These are phyloP conservation scores for Chalciporus sp. DNA, from an alignment of 1,284 basidiomycete species.

Conservation along the genomic window DNA sequence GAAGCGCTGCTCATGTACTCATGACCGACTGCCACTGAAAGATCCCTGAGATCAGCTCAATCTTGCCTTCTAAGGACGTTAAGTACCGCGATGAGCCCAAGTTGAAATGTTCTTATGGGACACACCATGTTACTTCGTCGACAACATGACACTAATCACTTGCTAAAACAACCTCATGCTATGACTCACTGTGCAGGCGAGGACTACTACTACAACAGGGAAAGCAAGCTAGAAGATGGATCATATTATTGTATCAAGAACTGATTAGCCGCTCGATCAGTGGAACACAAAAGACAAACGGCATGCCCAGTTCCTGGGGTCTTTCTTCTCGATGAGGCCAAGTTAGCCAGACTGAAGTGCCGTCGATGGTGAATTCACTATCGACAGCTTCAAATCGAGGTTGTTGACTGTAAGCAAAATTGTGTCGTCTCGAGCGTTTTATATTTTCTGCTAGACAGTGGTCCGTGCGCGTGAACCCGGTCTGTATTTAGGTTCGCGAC, in stretches of 20 bases:
- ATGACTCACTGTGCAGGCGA: not conserved
- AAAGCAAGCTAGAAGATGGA: not conserved
- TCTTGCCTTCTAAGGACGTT: not conserved
- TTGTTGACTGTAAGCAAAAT: slow-evolving; percentile 55
- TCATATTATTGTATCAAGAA: slow-evolving; percentile 50
- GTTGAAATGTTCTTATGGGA: not conserved
- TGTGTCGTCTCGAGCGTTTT: slow-evolving; percentile 25
- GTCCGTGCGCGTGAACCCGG: slow-evolving; percentile 55
- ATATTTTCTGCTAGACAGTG: slow-evolving; percentile 30
- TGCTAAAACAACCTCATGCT: not conserved
- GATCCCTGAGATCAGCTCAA: slow-evolving; percentile 7
- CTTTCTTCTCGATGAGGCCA: slow-evolving; percentile 40
- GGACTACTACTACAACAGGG: not conserved
- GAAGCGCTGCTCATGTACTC: not conserved
- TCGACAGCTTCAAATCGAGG: slow-evolving; percentile 49
- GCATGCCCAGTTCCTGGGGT: slow-evolving; percentile 71
- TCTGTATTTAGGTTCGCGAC: slow-evolving; percentile 30
- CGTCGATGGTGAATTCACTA: slow-evolving; percentile 23
- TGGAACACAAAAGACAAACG: slow-evolving; percentile 49
- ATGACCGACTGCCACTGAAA: not conserved
- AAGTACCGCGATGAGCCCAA: not conserved
- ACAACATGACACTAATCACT: not conserved
- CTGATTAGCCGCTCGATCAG: slow-evolving; percentile 70
- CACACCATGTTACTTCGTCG: not conserved
- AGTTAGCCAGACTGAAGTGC: slow-evolving; percentile 18